A percentile compares a stretch with the other conserved stretches of the same genome.
phyloP scores from a whole-genome alignment of 441 rosid species.

The Viola pubescens region DNA sequence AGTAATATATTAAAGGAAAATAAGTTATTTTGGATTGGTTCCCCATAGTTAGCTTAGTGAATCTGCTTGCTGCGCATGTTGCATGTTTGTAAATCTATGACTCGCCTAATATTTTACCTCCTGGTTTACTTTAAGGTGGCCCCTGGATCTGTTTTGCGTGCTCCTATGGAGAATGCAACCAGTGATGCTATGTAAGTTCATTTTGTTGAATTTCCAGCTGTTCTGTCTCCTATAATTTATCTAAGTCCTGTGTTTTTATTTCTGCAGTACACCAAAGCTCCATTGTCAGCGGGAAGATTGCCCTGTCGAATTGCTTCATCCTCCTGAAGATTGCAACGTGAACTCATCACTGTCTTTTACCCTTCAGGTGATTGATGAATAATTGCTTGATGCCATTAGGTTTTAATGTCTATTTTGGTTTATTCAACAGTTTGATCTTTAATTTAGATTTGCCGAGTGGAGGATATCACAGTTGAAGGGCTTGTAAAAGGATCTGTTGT shows the following conservation, averaged over 20 bases:
- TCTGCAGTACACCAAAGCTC: conserved; percentile 74
- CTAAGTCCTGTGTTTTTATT: conserved; percentile 15
- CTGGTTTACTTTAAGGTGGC: conserved; percentile 61
- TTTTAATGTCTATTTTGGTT: conserved; percentile 18
- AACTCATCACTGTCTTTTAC: conserved; percentile 93
- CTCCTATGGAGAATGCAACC: conserved; percentile 81
- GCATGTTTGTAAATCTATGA: background rate
- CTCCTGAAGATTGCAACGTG: conserved; percentile 99
- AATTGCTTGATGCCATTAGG: conserved; percentile 14
- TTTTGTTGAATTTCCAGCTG: conserved; percentile 16
- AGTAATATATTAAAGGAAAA: too few relatives aligned
- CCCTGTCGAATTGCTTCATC: conserved; percentile 79
- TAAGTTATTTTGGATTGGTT: too few relatives aligned
- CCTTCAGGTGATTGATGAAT: conserved; percentile 66
- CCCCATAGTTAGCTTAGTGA: too few relatives aligned
- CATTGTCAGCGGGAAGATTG: conserved; percentile 73
- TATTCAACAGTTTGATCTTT: conserved; percentile 18
- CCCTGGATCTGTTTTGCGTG: conserved; percentile 83
- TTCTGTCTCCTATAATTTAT: conserved; percentile 9
- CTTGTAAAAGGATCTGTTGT: conserved; percentile 87
- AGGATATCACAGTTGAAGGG: conserved; percentile 86
- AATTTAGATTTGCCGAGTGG: conserved; percentile 92
- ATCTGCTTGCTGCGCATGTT: background rate
- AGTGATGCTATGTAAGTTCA: conserved; percentile 75
- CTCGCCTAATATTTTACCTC: conserved; percentile 1